Evolutionary conservation across 2,329 filamentous ascomycete species (phyloP).

Genomic region (Byssothecium circinans): DNA sequence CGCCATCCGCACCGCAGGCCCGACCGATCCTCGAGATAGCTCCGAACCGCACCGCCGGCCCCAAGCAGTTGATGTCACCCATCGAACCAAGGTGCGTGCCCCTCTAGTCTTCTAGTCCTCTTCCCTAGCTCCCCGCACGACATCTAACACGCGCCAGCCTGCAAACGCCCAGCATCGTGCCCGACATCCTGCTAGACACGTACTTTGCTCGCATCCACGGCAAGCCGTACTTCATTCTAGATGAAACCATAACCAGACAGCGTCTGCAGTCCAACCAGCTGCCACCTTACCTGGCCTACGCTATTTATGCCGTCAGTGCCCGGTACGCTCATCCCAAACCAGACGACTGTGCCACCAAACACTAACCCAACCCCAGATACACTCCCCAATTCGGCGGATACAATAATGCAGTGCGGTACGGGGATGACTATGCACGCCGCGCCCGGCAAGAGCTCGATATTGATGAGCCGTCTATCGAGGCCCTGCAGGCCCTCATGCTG

Average conservation of each 20-base stretch:
- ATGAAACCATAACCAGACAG: conserved; percentile 74
- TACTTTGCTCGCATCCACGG: conserved; percentile 80
- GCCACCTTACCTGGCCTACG: conserved; percentile 53
- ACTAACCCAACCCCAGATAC: conserved; percentile 57
- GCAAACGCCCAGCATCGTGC: conserved; percentile 53
- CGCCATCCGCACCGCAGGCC: conserved; percentile 20
- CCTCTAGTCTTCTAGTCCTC: background rate
- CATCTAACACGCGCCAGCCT: conserved; percentile 17
- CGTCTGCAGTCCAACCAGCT: conserved; percentile 70
- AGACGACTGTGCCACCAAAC: conserved; percentile 52
- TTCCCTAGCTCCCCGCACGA: background rate
- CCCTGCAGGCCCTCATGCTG: conserved; percentile 73
- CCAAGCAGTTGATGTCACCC: conserved; percentile 40
- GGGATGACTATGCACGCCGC: conserved; percentile 72
- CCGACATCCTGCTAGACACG: conserved; percentile 70
- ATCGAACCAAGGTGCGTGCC: conserved; percentile 39
- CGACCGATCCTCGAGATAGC: conserved; percentile 31
- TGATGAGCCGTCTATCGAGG: conserved; percentile 79
- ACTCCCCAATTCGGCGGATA: conserved; percentile 67
- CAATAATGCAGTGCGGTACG: conserved; percentile 66
- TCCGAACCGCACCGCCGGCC: conserved; percentile 23
- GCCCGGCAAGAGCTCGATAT: conserved; percentile 72
- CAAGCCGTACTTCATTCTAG: conserved; percentile 79
- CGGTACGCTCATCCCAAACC: conserved; percentile 37
- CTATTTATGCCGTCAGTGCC: conserved; percentile 54